These are phyloP conservation scores for Didymella pomorum DNA, from an alignment of 2,329 filamentous ascomycete genomes.

Conservation along the genomic window DNA sequence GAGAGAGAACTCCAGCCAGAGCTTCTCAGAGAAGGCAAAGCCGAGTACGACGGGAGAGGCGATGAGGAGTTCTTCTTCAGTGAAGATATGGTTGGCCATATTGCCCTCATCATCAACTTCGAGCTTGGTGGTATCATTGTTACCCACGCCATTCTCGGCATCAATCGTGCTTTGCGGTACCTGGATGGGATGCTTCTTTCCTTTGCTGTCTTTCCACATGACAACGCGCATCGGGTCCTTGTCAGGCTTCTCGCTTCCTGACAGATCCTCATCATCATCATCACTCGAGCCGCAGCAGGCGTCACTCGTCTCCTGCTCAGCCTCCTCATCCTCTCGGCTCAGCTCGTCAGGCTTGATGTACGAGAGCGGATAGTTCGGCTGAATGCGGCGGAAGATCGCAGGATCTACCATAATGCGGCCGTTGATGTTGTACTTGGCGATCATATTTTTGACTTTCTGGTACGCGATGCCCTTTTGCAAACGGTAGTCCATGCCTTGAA, in stretches of 20 bases:
- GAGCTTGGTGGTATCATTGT: constrained; percentile 50
- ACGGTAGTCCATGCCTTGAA: constrained; percentile 85
- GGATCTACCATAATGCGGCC: constrained; percentile 90
- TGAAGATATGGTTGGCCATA: constrained; percentile 64
- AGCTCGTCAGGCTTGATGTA: constrained; percentile 76
- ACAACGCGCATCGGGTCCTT: constrained; percentile 50
- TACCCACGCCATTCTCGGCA: constrained; percentile 60
- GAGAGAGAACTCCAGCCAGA: constrained; percentile 88
- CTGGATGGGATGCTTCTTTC: constrained; percentile 60
- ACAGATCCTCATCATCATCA: constrained; percentile 30
- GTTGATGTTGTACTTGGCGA: constrained; percentile 84
- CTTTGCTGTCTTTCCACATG: constrained; percentile 58
- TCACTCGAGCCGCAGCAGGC: constrained; percentile 47
- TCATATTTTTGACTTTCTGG: constrained; percentile 77
- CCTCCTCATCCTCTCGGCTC: constrained; percentile 61
- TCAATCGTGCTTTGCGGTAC: constrained; percentile 54
- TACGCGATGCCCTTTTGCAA: constrained; percentile 86
- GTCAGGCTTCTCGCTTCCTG: constrained; percentile 45
- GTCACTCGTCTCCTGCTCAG: constrained; percentile 59
- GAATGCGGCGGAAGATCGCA: constrained; percentile 80
- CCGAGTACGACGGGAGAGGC: constrained; percentile 85
- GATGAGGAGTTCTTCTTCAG: constrained; percentile 83
- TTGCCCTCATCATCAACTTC: constrained; percentile 56
- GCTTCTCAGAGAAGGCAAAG: constrained; percentile 86
- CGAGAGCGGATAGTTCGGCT: constrained; percentile 84